Base-by-base conservation (phyloP, 208 protist species). In the Leishmania mexicana region DNA sequence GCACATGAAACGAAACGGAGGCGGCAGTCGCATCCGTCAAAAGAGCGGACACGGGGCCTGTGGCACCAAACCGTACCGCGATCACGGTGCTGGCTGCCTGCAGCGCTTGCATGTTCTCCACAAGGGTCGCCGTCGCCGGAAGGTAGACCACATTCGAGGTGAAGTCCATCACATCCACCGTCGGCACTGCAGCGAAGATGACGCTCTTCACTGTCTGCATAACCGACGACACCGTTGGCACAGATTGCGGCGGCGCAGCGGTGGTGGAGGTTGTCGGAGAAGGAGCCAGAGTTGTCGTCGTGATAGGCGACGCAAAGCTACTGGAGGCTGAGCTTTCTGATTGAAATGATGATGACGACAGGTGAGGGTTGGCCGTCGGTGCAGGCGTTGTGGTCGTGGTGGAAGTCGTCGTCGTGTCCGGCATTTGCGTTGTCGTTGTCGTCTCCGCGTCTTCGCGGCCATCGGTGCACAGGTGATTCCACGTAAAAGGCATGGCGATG, bases 381-480 rank as follows among this genome's bases (percentile, higher is more conserved):
- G 49, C 42, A 15, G 88, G 21, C 1, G 72, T 67, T 15, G 84
- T 73, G n/a, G 83, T 79, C 13, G 79, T 80, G 40, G 74, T 74
- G n/a, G 72, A 51, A 35, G 74, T 49, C 19, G 51, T 45, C 10
- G 38, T 54, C 58, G 72, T 75, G n/a, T 57, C 80, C 11, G 75
- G 38, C 72, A 75, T 72, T 15, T 65, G 79, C 24, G 76, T 80
- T 40, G 83, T 75, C 8, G 81, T 79, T 6, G 81, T 80, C 24
- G 82, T 73, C 38, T 65, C 67, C 31, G 65, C 68, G n/a, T 54
- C 73, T 21, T 72, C 28, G 8, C 67, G 28, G n/a, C 78, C 80
- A 75, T 88, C 83, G 47, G 75, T 86, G 81, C 89, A 94, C 24
- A 93, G 77, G 58, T 92, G 88, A 17, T 70, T 51, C 31, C 83